A percentile compares a stretch with the other conserved stretches of the same genome.
These are phyloP conservation scores for Torrubiellomyces zombiae DNA, from an alignment of 2,329 filamentous ascomycete species.

Conservation along the genomic window DNA sequence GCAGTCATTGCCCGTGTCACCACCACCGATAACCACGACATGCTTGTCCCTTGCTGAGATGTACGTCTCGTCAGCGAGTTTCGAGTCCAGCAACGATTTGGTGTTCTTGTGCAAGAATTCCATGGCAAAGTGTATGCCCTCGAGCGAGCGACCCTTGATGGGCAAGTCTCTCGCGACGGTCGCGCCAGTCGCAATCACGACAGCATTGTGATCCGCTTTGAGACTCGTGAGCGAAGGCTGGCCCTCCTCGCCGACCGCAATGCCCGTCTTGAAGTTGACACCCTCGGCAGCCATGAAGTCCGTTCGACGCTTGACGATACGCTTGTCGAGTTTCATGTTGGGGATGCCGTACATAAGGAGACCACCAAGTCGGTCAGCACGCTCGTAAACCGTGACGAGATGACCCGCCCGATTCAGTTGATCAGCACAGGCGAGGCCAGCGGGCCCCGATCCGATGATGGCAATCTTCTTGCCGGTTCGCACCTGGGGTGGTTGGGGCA, in stretches of 20 bases:
- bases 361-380: slow-evolving; percentile 76
- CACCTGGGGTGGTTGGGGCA: slow-evolving; percentile 58
- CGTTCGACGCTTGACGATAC: slow-evolving; percentile 84
- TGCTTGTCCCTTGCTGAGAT: slow-evolving; percentile 93
- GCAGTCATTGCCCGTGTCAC: slow-evolving; percentile 95
- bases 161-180: slow-evolving; percentile 87
- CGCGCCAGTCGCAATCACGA: slow-evolving; percentile 81
- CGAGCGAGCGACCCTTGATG: slow-evolving; percentile 72
- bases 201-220: slow-evolving; percentile 59
- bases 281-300: slow-evolving; percentile 91
- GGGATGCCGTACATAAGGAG: slow-evolving; percentile 97
- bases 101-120: slow-evolving; percentile 96
- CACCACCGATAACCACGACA: slow-evolving; percentile 91
- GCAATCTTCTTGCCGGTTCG: slow-evolving; percentile 81
- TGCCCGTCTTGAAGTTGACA: slow-evolving; percentile 62
- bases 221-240: slow-evolving; percentile 48
- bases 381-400: slow-evolving; percentile 78
- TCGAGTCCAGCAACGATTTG: slow-evolving; percentile 88
- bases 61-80: slow-evolving; percentile 67
- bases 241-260: slow-evolving; percentile 61
- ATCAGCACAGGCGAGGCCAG: slow-evolving; percentile 78
- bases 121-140: slow-evolving; percentile 93
- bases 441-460: slow-evolving; percentile 80
- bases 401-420: slow-evolving; percentile 91
- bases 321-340: slow-evolving; percentile 99